phyloP scores from a whole-genome alignment of 352 stramenopile species.

The Globisporangium yorkense region DNA sequence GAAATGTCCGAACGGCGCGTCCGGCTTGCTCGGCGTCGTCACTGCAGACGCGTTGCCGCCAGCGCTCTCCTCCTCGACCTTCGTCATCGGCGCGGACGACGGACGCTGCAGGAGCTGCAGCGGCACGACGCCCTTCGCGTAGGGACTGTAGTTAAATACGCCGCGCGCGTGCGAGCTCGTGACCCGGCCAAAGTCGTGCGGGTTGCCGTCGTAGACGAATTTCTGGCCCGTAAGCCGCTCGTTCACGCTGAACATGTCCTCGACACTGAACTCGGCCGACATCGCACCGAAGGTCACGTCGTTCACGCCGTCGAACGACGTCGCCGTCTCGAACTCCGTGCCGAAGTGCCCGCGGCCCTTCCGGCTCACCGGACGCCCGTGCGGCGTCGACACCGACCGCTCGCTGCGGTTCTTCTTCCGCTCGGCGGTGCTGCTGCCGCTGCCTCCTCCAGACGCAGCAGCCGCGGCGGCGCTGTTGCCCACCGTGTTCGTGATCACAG shows the following conservation, averaged over 20 bases:
- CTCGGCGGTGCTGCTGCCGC: constrained; percentile 6
- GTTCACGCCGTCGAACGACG: constrained; percentile 85
- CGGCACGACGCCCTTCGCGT: constrained; percentile 29
- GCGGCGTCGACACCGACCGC: constrained; percentile 69
- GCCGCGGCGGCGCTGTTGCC: constrained; percentile 3
- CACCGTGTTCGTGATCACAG: constrained; percentile 24
- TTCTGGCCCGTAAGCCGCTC: constrained; percentile 88
- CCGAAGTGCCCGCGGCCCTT: constrained; percentile 74
- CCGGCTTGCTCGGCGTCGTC: constrained; percentile 28
- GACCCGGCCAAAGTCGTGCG: constrained; percentile 86
- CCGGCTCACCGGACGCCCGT: constrained; percentile 33
- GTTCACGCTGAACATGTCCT: constrained; percentile 96
- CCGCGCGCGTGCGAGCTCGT: constrained; percentile 13
- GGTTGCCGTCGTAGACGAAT: constrained; percentile 94
- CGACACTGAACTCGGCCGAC: constrained; percentile 81
- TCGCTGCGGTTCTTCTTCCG: constrained; percentile 36
- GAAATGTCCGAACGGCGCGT: constrained; percentile 55
- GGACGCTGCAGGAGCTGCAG: constrained; percentile 35
- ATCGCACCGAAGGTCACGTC: constrained; percentile 80
- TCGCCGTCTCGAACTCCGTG: constrained; percentile 73
- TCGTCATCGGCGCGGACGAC: constrained; percentile 34
- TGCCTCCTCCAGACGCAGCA: background rate
- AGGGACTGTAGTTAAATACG: constrained; percentile 50
- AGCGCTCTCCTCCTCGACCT: constrained; percentile 38
- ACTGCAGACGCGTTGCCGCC: constrained; percentile 2